Evolutionary conservation across 2,329 filamentous ascomycete genomes (phyloP).

Genomic region (Ascomycota sp.): DNA sequence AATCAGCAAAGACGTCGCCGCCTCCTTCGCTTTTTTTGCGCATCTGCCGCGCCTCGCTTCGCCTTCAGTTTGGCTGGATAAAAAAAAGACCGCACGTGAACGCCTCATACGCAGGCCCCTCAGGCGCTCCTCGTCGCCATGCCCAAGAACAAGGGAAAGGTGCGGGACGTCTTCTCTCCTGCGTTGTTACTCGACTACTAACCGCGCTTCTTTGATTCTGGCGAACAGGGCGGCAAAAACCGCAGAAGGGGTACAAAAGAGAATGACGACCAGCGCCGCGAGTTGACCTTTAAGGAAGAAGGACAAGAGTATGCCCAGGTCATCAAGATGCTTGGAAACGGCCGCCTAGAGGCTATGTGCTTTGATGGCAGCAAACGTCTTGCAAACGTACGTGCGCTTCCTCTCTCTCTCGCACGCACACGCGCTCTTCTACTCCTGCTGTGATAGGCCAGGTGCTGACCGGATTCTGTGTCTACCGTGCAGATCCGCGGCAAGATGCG

Average conservation of each 20-base stretch:
- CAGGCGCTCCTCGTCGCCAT: too few species aligned
- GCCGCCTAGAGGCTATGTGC: slow-evolving; percentile 77
- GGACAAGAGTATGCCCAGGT: slow-evolving; percentile 46
- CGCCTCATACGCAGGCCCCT: too few species aligned
- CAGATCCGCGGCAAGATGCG: slow-evolving; percentile 72
- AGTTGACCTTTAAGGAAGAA: slow-evolving; percentile 97
- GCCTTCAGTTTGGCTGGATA: too few species aligned
- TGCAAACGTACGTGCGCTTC: slow-evolving; percentile 15
- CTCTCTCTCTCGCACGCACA: neutral
- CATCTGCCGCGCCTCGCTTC: too few species aligned
- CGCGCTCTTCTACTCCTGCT: neutral
- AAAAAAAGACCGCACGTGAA: too few species aligned
- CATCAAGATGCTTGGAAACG: slow-evolving; percentile 90
- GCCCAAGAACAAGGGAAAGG: slow-evolving; percentile 99
- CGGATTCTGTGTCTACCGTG: too few species aligned
- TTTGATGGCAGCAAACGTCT: slow-evolving; percentile 54
- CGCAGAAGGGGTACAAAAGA: slow-evolving; percentile 96
- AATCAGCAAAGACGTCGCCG: too few species aligned
- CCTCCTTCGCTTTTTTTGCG: too few species aligned
- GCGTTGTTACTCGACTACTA: too few species aligned
- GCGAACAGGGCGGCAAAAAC: slow-evolving; percentile 96
- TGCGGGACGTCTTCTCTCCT: slow-evolving; percentile 32
- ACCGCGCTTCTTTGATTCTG: too few species aligned
- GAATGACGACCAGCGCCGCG: slow-evolving; percentile 97
- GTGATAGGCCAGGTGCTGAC: too few species aligned